Evolutionary conservation across 148 eudicot species (phyloP).

Genomic region (Camellia japonica): DNA sequence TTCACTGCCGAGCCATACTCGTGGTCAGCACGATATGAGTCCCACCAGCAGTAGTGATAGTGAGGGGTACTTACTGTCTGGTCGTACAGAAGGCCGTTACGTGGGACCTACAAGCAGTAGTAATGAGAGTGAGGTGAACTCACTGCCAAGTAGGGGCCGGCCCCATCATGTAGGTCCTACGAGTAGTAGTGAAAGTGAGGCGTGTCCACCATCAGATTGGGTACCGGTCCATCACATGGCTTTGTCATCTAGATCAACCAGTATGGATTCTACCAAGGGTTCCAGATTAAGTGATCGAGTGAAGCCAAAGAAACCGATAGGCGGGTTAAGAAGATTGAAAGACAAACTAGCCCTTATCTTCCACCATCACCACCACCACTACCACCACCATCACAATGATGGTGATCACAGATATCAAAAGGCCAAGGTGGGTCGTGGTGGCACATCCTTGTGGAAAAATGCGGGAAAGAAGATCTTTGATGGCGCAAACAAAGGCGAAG

Average conservation of each 20-base stretch:
- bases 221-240: neutral
- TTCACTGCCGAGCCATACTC: neutral
- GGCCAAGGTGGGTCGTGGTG: conserved; percentile 16
- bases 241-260: conserved; percentile 11
- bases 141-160: conserved; percentile 1
- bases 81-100: neutral
- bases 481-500: conserved; percentile 20
- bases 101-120: neutral
- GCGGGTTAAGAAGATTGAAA: conserved; percentile 47
- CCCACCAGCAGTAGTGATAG: conserved; percentile 20
- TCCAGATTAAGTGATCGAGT: conserved; percentile 5
- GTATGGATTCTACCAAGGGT: conserved; percentile 12
- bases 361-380: conserved; percentile 77
- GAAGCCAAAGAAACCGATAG: conserved; percentile 20
- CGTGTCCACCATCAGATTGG: neutral
- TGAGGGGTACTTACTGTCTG: neutral
- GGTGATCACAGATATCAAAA: neutral
- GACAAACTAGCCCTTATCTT: conserved; percentile 59
- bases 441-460: conserved; percentile 30
- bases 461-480: conserved; percentile 29
- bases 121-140: conserved; percentile 12
- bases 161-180: neutral
- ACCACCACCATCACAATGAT: conserved; percentile 41
- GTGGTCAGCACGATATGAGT: conserved; percentile 3
- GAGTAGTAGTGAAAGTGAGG: conserved; percentile 15